phyloP scores from a whole-genome alignment of 1,284 basidiomycete genomes.

The Rhodotorula glutinis region DNA sequence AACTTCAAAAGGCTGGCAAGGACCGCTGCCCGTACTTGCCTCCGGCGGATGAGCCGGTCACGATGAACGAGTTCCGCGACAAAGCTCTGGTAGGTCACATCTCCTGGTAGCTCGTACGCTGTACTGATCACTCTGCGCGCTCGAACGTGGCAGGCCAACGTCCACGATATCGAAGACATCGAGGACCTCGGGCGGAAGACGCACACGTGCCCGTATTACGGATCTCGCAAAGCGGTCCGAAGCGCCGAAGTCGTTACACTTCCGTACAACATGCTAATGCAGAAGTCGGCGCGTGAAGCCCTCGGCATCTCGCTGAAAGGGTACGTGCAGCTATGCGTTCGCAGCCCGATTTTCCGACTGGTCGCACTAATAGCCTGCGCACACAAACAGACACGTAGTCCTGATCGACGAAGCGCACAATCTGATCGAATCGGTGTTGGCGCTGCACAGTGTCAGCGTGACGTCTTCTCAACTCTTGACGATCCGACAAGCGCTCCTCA shows the following conservation, averaged over 20 bases:
- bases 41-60: conserved; percentile 63
- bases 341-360: not conserved
- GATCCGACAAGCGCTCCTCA: conserved; percentile 65
- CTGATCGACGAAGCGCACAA: conserved; percentile 95
- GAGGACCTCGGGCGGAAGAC: conserved; percentile 65
- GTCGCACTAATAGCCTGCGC: not conserved
- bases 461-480: conserved; percentile 58
- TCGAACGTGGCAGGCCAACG: conserved; percentile 61
- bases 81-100: conserved; percentile 66
- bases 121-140: not conserved
- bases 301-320: conserved; percentile 76
- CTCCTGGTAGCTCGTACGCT: not conserved
- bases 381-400: conserved; percentile 59
- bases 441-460: conserved; percentile 73
- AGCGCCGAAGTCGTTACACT: conserved; percentile 82
- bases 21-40: conserved; percentile 77
- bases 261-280: conserved; percentile 89
- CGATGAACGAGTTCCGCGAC: conserved; percentile 82
- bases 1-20: conserved; percentile 72
- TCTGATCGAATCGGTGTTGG: conserved; percentile 65
- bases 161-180: conserved; percentile 93
- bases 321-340: conserved; percentile 45
- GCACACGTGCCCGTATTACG: conserved; percentile 89
- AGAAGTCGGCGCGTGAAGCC: conserved; percentile 77
- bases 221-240: conserved; percentile 76